phyloP scores from a whole-genome alignment of 225 moss, liverwort and hornwort genomes.

The Lunularia cruciata region DNA sequence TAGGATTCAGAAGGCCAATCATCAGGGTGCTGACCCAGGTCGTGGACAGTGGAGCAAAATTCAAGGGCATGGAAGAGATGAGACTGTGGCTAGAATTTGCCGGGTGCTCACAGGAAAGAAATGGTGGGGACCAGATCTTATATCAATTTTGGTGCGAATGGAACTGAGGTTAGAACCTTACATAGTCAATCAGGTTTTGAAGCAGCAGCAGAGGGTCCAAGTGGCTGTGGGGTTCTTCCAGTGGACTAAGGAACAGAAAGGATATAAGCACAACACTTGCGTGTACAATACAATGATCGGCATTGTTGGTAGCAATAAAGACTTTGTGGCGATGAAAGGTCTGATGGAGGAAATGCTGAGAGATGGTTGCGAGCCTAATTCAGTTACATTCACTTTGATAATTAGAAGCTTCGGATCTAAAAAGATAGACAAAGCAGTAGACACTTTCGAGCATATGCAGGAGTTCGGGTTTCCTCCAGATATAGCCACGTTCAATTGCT shows the following conservation, averaged over 20 bases:
- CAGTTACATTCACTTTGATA: conserved; percentile 22
- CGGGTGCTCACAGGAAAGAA: conserved; percentile 23
- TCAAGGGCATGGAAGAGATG: conserved; percentile 22
- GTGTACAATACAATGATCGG: conserved; percentile 31
- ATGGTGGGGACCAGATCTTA: conserved; percentile 22
- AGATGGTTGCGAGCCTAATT: conserved; percentile 25
- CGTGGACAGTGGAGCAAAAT: conserved; percentile 16
- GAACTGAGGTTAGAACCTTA: conserved; percentile 25
- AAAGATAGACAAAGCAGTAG: conserved; percentile 29
- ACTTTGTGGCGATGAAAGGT: conserved; percentile 17
- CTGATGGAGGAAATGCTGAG: conserved; percentile 36
- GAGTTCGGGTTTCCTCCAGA: conserved; percentile 32
- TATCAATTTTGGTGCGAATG: conserved; percentile 4
- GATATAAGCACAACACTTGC: conserved; percentile 31
- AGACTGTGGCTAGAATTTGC: conserved; percentile 12
- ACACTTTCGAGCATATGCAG: conserved; percentile 36
- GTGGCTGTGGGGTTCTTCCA: conserved; percentile 22
- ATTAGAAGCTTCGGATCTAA: conserved; percentile 30
- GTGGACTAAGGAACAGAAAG: conserved; percentile 35
- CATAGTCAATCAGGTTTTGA: conserved; percentile 31
- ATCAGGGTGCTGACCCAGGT: background rate
- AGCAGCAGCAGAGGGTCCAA: conserved; percentile 21
- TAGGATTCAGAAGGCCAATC: background rate
- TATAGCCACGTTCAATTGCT: conserved; percentile 21
- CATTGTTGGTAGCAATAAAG: conserved; percentile 31